These are phyloP conservation scores for Acanthamoeba culbertsoni DNA, from an alignment of 208 protist genomes.

Conservation along the genomic window DNA sequence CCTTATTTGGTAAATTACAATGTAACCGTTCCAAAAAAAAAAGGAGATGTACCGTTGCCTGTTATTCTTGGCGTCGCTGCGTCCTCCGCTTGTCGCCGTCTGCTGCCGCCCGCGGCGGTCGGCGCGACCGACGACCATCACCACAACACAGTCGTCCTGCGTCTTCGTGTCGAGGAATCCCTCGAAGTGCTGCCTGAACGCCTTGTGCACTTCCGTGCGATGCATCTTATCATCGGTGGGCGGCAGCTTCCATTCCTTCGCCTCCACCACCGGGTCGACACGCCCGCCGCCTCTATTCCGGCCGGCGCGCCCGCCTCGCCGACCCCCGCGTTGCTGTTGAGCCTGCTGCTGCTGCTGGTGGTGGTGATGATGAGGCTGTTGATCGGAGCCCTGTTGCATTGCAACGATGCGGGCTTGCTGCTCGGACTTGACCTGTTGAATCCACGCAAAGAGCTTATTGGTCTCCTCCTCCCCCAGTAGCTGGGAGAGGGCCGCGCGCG, in stretches of 20 bases:
- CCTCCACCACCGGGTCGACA: neutral
- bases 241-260: neutral
- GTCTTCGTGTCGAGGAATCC: conserved; percentile 21
- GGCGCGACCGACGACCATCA: conserved; percentile 10
- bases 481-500: neutral
- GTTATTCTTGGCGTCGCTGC: neutral
- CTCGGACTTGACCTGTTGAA: neutral
- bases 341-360: neutral
- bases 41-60: neutral
- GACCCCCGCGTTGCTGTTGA: neutral
- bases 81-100: neutral
- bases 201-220: conserved; percentile 24
- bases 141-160: conserved; percentile 29
- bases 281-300: neutral
- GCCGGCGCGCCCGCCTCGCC: neutral
- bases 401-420: neutral
- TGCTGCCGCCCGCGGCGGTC: neutral
- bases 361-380: too few relatives aligned
- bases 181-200: neutral
- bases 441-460: neutral
- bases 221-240: neutral
- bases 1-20: too few relatives aligned
- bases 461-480: conserved; percentile 35
- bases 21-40: too few relatives aligned
- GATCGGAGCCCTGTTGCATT: too few relatives aligned